These are phyloP conservation scores for Xylaria palmicola DNA, from an alignment of 495 filamentous ascomycete genomes.

Conservation along the genomic window DNA sequence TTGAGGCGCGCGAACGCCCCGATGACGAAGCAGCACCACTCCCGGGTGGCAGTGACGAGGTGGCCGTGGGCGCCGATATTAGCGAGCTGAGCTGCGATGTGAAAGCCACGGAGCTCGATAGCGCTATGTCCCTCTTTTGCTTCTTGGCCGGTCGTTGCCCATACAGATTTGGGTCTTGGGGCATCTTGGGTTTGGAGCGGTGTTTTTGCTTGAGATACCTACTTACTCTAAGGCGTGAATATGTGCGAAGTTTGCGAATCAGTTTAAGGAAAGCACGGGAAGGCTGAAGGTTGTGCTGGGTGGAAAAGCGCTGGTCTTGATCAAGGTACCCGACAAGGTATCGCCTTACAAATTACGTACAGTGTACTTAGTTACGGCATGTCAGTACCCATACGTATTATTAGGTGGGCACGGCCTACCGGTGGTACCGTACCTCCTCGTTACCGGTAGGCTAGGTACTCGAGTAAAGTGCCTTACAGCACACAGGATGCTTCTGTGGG, in stretches of 20 bases:
- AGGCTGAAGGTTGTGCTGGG: neutral
- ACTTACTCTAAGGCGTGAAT: too few species aligned
- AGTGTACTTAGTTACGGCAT: too few species aligned
- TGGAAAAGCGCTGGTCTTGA: neutral
- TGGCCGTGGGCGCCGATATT: slow-evolving; percentile 49
- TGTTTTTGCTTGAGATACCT: too few species aligned
- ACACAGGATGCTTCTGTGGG: slow-evolving; percentile 9
- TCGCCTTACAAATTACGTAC: too few species aligned
- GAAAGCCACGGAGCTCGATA: slow-evolving; percentile 77
- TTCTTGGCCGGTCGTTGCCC: slow-evolving; percentile 65
- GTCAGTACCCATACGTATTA: too few species aligned
- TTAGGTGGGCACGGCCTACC: too few species aligned
- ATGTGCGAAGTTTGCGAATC: too few species aligned
- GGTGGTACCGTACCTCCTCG: too few species aligned
- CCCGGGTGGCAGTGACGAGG: slow-evolving; percentile 30
- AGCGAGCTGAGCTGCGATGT: slow-evolving; percentile 73
- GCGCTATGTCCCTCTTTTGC: slow-evolving; percentile 58
- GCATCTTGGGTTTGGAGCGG: slow-evolving; percentile 45
- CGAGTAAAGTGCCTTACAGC: neutral
- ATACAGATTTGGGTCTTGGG: slow-evolving; percentile 67
- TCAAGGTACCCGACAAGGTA: too few species aligned
- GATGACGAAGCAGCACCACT: slow-evolving; percentile 40
- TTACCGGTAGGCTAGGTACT: too few species aligned
- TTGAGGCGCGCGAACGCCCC: slow-evolving; percentile 65
- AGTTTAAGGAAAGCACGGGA: too few species aligned